phyloP scores from a whole-genome alignment of 768 basidiomycete genomes.

The Auricularia cornea region DNA sequence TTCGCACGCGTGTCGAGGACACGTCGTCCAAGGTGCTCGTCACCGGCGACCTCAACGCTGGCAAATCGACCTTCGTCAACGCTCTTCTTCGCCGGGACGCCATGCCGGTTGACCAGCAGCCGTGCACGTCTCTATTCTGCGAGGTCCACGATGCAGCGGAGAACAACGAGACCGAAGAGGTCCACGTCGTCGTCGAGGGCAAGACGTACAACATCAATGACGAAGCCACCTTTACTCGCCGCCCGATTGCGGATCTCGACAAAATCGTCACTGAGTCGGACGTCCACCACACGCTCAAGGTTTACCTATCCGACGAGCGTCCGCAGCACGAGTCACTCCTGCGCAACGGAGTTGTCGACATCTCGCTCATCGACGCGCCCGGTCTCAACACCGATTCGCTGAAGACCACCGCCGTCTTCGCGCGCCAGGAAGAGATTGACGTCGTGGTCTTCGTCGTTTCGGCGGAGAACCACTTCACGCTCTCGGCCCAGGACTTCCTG shows the following conservation, averaged over 20 bases:
- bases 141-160: slow-evolving; percentile 89
- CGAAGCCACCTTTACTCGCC: slow-evolving; percentile 67
- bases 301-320: slow-evolving; percentile 81
- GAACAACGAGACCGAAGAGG: slow-evolving; percentile 72
- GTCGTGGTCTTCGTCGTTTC: slow-evolving; percentile 97
- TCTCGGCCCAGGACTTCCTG: slow-evolving; percentile 91
- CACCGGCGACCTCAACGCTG: slow-evolving; percentile 96
- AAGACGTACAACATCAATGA: slow-evolving; percentile 60
- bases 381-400: slow-evolving; percentile 93
- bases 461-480: slow-evolving; percentile 97
- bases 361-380: slow-evolving; percentile 96
- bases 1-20: slow-evolving; percentile 81
- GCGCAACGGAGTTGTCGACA: slow-evolving; percentile 93
- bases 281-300: slow-evolving; percentile 67
- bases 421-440: slow-evolving; percentile 96
- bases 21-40: slow-evolving; percentile 94
- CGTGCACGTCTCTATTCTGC: slow-evolving; percentile 94
- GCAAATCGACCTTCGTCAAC: slow-evolving; percentile 98
- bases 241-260: slow-evolving; percentile 62
- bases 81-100: slow-evolving; percentile 83
- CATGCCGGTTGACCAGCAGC: slow-evolving; percentile 97
- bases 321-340: slow-evolving; percentile 75
- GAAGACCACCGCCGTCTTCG: slow-evolving; percentile 91
- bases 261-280: slow-evolving; percentile 66
- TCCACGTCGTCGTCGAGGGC: slow-evolving; percentile 71